Base-by-base conservation (phyloP, 2,329 filamentous ascomycete species). In the Calonectria henricotiae region DNA sequence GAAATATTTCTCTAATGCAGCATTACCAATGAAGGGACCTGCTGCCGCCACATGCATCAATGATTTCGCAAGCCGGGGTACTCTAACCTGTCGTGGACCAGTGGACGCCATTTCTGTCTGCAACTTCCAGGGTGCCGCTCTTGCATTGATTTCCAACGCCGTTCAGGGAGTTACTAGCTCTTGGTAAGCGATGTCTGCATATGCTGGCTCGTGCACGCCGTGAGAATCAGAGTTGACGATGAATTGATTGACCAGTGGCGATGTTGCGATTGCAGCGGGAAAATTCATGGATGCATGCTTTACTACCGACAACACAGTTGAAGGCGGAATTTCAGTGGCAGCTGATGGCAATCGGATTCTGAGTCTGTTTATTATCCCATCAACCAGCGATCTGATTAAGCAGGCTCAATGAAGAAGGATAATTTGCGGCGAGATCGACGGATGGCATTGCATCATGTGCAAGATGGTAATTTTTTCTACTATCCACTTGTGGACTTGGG, bases 1-100 rank as follows among this genome's bases (percentile, higher is more conserved):
- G 1, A 9, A 35, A 6, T 35, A n/a, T 11, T 20, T 32, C 32
- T 54, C 30, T 54, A 35, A 54, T 20, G 35, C 11, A 5, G 13
- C 20, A 17, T 9, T 25, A 3, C 4, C 8, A 54, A 35, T 35
- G 5, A 20, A 54, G 49, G 49, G 27, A 12, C 30, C 30, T 35
- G 49, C 49, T 35, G 49, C 49, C 11, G 49, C 49, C 17, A 54
- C 49, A 17, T 54, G 49, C 25, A 54, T 54, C 5, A 54, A 54
- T 17, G 49, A 54, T 35, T 30, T 54, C 9, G 49, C 49, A 12
- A 35, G 30, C 3, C 27, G 27, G 17, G 49, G 49, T 8, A 54
- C 15, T 3, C 13, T 35, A 7, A 54, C 49, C 12, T 54, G 49
- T 6, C 30, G 30, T 35, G 49, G 7, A 54, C 30, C 11, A 35